Base-by-base conservation (phyloP, 2,329 filamentous ascomycete genomes). In the Exophiala calicioides region DNA sequence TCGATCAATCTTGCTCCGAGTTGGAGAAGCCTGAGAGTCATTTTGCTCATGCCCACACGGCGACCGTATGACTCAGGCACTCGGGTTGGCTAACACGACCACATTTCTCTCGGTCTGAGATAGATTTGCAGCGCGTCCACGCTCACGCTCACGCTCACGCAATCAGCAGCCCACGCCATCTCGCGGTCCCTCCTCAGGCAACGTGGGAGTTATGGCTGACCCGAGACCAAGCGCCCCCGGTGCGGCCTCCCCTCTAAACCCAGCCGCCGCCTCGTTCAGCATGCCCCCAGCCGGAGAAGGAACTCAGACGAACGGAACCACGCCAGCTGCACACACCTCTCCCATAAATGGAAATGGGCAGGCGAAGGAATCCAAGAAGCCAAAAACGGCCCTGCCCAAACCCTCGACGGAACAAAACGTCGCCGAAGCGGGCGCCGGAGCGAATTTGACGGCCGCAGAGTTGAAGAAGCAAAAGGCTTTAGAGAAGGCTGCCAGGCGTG, bases 381-480 rank as follows among this genome's bases (percentile, higher is more conserved):
- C 47, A 18, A 49, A 45, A 20, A 55, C 4, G 18, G 41, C 12
- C 33, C 48, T 4, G 19, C 49, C 18, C 42, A 47, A 34, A 44
- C 49, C 3, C n/a, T 50, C 48, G 6, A 49, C 51, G 23, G 48
- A 46, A 21, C 43, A 62, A 21, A 52, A 61, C 31, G 30, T 55
- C n/a, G 52, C 53, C 4, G 58, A 58, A 31, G 55, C 55, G 5
- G 60, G 58, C 12, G 61, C 56, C 10, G 61, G 62, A 21, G 66
- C 66, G 19, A 65, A 70, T 19, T 59, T 72, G 21, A 66, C 66
- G 5, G 62, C 62, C 26, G 89, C 88, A 15, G 86, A 95, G 68
- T 65, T 95, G 62, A 97, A 97, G 71, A 91, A 90, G 61, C 84
- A 82, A 65, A 85, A 86, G 52, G 91, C 95, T 67, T 90, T 88